phyloP scores from a whole-genome alignment of 2,329 filamentous ascomycete species.

The Sarocladium brachiariae region DNA sequence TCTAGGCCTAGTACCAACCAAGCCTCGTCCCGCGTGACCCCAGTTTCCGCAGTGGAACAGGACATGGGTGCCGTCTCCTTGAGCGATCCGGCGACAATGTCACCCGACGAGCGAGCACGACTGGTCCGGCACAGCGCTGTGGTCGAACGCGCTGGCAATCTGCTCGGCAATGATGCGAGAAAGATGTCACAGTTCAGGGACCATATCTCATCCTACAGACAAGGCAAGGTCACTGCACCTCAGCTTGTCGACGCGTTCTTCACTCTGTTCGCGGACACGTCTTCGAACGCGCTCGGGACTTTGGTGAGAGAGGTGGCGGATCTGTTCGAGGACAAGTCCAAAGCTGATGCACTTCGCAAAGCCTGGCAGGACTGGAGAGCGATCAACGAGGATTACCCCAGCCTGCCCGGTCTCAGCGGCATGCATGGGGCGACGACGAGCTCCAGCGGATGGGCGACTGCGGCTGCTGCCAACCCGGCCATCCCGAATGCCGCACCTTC shows the following conservation, averaged over 20 bases:
- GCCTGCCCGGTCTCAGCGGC: constrained; percentile 68
- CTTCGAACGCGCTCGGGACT: constrained; percentile 75
- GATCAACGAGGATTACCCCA: constrained; percentile 93
- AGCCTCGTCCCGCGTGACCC: constrained; percentile 12
- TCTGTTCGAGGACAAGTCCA: constrained; percentile 76
- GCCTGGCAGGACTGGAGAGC: constrained; percentile 95
- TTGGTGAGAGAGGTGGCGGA: constrained; percentile 88
- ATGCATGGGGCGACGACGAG: constrained; percentile 55
- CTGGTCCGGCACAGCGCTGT: constrained; percentile 76
- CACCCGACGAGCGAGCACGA: constrained; percentile 74
- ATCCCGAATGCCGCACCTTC: constrained; percentile 31
- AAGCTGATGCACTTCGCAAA: constrained; percentile 65
- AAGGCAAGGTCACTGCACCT: constrained; percentile 59
- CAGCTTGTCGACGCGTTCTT: constrained; percentile 86
- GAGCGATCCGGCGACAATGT: constrained; percentile 42
- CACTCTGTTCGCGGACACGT: constrained; percentile 70
- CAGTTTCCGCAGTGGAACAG: neutral
- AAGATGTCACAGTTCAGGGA: constrained; percentile 75
- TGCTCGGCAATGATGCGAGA: constrained; percentile 67
- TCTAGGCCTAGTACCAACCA: constrained; percentile 16
- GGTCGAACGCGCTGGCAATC: constrained; percentile 72
- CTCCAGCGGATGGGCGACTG: constrained; percentile 53
- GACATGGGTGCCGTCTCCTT: constrained; percentile 43
- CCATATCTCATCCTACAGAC: constrained; percentile 72
- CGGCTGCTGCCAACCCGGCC: constrained; percentile 50